These are phyloP conservation scores for Malus domestica DNA, from an alignment of 306 rosid species.

Conservation along the genomic window DNA sequence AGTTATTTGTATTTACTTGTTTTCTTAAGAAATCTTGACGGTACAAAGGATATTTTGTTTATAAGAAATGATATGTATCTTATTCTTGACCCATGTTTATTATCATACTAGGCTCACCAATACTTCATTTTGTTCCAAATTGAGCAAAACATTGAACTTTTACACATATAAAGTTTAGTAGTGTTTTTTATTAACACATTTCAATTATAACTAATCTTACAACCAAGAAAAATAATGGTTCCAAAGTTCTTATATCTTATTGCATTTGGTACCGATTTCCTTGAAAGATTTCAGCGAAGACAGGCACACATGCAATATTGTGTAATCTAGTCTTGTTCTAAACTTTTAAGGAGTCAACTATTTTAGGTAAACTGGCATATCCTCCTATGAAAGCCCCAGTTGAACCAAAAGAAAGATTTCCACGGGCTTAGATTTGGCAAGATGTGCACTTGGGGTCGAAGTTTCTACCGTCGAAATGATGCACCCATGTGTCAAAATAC, in stretches of 20 bases:
- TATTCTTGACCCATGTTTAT: too few species aligned
- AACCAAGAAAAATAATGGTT: background rate
- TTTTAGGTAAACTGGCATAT: background rate
- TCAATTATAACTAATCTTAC: too few species aligned
- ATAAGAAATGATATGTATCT: too few species aligned
- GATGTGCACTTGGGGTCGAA: constrained; percentile 28
- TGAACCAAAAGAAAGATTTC: background rate
- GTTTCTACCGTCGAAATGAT: background rate
- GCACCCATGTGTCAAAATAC: constrained; percentile 9
- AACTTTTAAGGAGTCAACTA: constrained; percentile 4
- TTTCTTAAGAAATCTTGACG: too few species aligned
- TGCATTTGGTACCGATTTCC: background rate
- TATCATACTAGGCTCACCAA: background rate
- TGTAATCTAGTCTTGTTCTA: background rate
- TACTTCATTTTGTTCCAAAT: background rate
- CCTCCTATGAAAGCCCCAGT: background rate
- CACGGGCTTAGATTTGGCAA: constrained; percentile 29
- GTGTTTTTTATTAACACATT: background rate
- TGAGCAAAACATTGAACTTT: background rate
- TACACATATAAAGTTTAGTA: background rate
- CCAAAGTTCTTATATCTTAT: background rate
- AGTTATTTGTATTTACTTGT: background rate
- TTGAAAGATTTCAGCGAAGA: constrained; percentile 28
- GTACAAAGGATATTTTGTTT: too few species aligned
- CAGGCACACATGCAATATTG: background rate